Conservation (phyloP, 768 basidiomycete species). For the Albatrellus ellisii region DNA sequence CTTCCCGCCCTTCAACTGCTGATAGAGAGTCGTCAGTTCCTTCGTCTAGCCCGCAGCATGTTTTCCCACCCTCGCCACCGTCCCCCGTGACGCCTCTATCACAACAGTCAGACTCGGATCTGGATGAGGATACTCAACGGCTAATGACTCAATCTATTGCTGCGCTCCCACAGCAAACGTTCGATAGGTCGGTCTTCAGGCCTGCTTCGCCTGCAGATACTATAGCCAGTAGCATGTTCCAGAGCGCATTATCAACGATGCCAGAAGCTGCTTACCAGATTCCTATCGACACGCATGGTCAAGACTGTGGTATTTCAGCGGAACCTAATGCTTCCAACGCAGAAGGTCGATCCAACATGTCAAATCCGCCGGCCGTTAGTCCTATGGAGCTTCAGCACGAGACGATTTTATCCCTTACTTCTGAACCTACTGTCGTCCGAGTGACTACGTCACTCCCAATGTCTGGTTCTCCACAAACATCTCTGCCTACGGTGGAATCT, state of each 20-base stretch:
- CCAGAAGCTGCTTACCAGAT: conserved; percentile 2
- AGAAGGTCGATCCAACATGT: too few relatives aligned
- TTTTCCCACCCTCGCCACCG: conserved; percentile 29
- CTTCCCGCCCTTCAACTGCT: too few relatives aligned
- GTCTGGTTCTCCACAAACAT: neutral
- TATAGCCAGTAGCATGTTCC: conserved; percentile 58
- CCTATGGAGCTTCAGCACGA: neutral
- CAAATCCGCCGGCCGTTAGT: neutral
- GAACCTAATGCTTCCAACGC: too few relatives aligned
- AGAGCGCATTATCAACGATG: conserved; percentile 46
- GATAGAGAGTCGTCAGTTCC: neutral
- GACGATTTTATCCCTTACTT: conserved; percentile 8
- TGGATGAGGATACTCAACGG: conserved; percentile 53
- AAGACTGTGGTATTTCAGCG: too few relatives aligned
- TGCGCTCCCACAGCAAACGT: conserved; percentile 29
- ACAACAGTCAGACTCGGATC: conserved; percentile 15
- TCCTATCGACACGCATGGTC: neutral
- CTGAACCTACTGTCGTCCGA: conserved; percentile 9
- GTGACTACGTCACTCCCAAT: conserved; percentile 8
- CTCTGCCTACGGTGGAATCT: neutral
- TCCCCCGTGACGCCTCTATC: conserved; percentile 19
- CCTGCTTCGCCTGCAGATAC: conserved; percentile 26
- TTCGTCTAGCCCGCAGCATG: too few relatives aligned
- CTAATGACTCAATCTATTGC: conserved; percentile 70
- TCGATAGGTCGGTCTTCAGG: conserved; percentile 19